Conservation (phyloP, 805 yeast genomes). For the Starmerella scarabaei region DNA sequence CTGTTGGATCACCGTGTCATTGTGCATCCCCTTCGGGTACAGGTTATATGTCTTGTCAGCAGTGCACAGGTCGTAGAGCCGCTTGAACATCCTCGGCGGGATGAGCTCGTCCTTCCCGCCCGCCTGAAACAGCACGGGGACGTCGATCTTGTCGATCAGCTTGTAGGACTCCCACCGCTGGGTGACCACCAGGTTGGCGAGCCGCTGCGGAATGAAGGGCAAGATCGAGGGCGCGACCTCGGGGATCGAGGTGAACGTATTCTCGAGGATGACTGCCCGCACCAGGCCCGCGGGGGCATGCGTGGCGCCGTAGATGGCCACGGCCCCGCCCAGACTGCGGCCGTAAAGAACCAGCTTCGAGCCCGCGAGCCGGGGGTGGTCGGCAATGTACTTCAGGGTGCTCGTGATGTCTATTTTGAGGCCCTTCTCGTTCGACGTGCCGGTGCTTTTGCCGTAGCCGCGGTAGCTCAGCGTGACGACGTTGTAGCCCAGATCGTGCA, state of each 20-base stretch:
- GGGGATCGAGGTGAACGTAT: conserved; percentile 67
- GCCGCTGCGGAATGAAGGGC: conserved; percentile 26
- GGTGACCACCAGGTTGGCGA: conserved; percentile 45
- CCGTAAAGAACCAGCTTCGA: conserved; percentile 64
- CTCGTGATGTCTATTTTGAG: conserved; percentile 71
- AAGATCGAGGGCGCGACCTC: conserved; percentile 38
- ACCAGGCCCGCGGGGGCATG: conserved; percentile 33
- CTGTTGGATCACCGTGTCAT: conserved; percentile 64
- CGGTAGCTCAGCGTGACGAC: conserved; percentile 79
- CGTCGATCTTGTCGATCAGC: conserved; percentile 37
- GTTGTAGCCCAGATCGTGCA: conserved; percentile 56
- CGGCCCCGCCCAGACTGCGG: conserved; percentile 90
- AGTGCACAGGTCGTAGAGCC: conserved; percentile 41
- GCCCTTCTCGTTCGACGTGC: conserved; percentile 63
- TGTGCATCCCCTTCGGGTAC: conserved; percentile 57
- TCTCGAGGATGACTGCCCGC: conserved; percentile 64
- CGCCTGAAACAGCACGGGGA: conserved; percentile 59
- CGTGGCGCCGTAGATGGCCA: conserved; percentile 68
- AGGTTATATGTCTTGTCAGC: conserved; percentile 41
- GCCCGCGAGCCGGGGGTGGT: conserved; percentile 40
- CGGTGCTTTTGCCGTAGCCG: conserved; percentile 78
- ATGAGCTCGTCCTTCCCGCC: conserved; percentile 80
- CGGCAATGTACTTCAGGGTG: conserved; percentile 44
- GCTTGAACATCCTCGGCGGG: conserved; percentile 71
- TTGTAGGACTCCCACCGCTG: conserved; percentile 73